Evolutionary conservation across 805 yeast genomes (phyloP).

Genomic region (Candida ulmi): DNA sequence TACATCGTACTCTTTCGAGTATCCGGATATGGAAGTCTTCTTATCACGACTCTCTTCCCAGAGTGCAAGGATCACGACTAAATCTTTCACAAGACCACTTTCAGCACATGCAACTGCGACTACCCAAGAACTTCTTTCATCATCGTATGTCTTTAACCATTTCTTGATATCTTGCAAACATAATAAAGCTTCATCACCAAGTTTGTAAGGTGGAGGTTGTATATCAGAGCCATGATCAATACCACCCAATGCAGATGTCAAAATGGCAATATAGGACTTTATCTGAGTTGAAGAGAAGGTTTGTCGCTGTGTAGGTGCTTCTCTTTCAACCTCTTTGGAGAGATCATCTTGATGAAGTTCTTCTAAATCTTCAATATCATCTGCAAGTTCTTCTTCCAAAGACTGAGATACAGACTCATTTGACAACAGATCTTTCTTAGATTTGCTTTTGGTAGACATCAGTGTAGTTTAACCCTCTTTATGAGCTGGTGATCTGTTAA

Average conservation of each 20-base stretch:
- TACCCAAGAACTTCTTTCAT: conserved; percentile 58
- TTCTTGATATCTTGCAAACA: conserved; percentile 79
- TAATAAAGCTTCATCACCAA: conserved; percentile 77
- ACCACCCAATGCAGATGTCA: conserved; percentile 90
- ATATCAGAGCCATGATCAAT: conserved; percentile 55
- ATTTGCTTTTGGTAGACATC: neutral
- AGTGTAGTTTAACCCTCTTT: no score
- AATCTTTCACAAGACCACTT: conserved; percentile 70
- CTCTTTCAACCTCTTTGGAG: neutral
- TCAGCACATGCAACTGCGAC: conserved; percentile 88
- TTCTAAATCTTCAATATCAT: neutral
- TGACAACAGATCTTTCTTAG: neutral
- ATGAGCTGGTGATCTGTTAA: no score
- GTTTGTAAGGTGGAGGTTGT: conserved; percentile 52
- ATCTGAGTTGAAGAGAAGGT: conserved; percentile 9
- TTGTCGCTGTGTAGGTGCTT: neutral
- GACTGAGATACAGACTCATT: neutral
- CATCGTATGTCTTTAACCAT: conserved; percentile 86
- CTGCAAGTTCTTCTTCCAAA: neutral
- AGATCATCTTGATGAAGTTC: neutral
- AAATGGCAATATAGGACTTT: conserved; percentile 69
- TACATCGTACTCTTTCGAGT: conserved; percentile 36
- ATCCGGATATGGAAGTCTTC: conserved; percentile 21
- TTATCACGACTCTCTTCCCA: conserved; percentile 49
- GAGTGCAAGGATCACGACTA: conserved; percentile 65